Base-by-base conservation (phyloP, 2,329 filamentous ascomycete species). In the Pseudogymnoascus sp. region DNA sequence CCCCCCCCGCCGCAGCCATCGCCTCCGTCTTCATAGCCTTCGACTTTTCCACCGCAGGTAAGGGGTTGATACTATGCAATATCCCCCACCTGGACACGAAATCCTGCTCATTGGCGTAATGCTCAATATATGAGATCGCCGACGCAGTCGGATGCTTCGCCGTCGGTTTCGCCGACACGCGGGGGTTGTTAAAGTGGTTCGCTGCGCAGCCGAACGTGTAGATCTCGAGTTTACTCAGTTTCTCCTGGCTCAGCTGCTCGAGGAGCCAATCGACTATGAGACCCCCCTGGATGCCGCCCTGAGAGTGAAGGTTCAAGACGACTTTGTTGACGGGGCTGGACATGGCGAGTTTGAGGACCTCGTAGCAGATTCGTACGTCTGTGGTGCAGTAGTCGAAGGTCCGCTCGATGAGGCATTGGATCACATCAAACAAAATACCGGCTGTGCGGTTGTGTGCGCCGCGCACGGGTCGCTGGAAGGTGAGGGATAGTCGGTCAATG, bases 131-230 rank as follows among this genome's bases (percentile, higher is more conserved):
- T 5, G 82, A 79, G 60, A 93, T 86, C 2, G 82, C 82, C 40
- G 77, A 75, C 64, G 78, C 77, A 4, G 78, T 74, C 7, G 77
- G 72, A 1, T 76, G 70, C 2, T 69, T 67, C 1, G 74, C 71
- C 5, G 73, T 74, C 2, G 39, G 39, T 18, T 71, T 70, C 4
- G 66, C 75, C 66, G 9, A 77, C 2, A 80, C 78, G 66, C 84
- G 81, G 0, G 89, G 89, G 65, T 91, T 90, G 72, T 92, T 92
- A 77, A 91, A 92, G 72, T 92, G 88, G 68, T 90, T 90, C 0
- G 89, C 87, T 0, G 88, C 89, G 62, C 84, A 88, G 29, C 88
- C 89, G 71, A 93, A 93, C 0, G 89, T 92, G 10, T 87, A 87
- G 2, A 93, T 82, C 72, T 93, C 89, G 0, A 92, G 79, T 67